phyloP scores from a whole-genome alignment of 108 stramenopile genomes.

The Aureococcus anophagefferens region DNA sequence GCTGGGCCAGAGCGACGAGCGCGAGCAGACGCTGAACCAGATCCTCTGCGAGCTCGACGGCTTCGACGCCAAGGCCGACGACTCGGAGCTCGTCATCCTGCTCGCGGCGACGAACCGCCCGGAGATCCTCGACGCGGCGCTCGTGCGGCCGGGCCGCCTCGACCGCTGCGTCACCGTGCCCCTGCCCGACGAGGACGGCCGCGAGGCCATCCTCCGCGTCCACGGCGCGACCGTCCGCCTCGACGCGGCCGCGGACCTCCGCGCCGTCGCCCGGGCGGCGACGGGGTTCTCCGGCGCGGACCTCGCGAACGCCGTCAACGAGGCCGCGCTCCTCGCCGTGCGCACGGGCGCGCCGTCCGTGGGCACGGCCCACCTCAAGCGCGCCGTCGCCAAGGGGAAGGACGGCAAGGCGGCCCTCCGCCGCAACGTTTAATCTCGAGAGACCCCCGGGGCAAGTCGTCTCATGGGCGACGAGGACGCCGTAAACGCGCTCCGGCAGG shows the following conservation, averaged over 20 bases:
- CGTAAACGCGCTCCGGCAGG: too few species aligned
- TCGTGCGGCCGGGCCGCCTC: constrained; percentile 49
- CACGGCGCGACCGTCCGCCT: constrained; percentile 68
- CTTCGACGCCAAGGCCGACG: constrained; percentile 18
- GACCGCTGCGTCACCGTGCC: constrained; percentile 68
- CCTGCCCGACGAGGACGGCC: constrained; percentile 64
- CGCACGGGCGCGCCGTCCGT: constrained; percentile 35
- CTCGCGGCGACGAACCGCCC: constrained; percentile 45
- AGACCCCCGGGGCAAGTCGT: too few species aligned
- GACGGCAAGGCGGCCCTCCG: too few species aligned
- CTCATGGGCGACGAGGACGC: too few species aligned
- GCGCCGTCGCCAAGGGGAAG: constrained; percentile 3
- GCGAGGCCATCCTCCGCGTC: constrained; percentile 70
- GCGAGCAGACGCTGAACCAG: constrained; percentile 95
- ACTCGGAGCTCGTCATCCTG: constrained; percentile 20
- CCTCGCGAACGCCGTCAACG: constrained; percentile 84
- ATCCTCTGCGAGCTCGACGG: constrained; percentile 96
- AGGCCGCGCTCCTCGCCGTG: constrained; percentile 83
- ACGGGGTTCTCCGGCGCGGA: constrained; percentile 82
- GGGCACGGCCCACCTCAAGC: background rate
- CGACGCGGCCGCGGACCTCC: constrained; percentile 12
- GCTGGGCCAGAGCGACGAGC: constrained; percentile 81
- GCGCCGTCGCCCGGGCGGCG: constrained; percentile 59
- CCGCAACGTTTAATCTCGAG: too few species aligned
- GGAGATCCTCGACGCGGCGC: constrained; percentile 51